Evolutionary conservation across 768 basidiomycete species (phyloP), one percentile per base, ranked within the genome.

Genomic region (Leccinum truebloodii): DNA sequence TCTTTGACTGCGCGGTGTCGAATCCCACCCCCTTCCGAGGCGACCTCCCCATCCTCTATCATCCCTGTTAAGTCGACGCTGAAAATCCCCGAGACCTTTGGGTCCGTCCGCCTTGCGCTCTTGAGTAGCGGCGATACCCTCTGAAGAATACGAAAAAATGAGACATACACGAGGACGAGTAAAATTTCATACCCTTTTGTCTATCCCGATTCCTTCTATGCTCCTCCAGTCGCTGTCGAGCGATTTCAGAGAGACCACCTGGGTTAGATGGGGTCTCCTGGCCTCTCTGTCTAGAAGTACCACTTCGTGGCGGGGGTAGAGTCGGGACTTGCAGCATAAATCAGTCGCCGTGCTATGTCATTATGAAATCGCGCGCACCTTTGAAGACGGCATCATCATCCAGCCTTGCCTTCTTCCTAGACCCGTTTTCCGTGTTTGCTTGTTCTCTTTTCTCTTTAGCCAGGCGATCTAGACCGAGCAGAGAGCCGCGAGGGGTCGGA

Each of bases 241-340:
- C 94, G 1, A 79, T 77, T 28, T 92, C 90, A 1, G 93, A 91
- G 20, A 99, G 77, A 16, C 96, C 96, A 39, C 92, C 90, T 3
- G 92, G 88, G 70, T 95, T 92, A 20, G 95, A 96, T 0, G 96
- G 96, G 0, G 96, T 98, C 65, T 97, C 96, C 65, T 90, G 89
- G 0, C 87, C 91, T 60, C 90, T 79, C 61, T 90, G 86, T 6
- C 96, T 83, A 3, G 81, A 70, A 67, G 88, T 86, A n/a, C 78
- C 73, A 44, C 71, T 75, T 51, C 84, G 80, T 32, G 78, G 78
- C 14, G 78, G 77, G 60, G 94, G 95, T 22, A 95, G 73, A 41
- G 74, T 81, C 0, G 95, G 95, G 20, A 98, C 95, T 97, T 59
- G 6, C 16, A 13, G 16, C 14, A 18, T 24, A 9, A 30, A 57